A percentile compares a stretch with the other conserved stretches of the same genome.
Conservation (phyloP, 2,329 filamentous ascomycete genomes). For the Fusarium floridanum region DNA sequence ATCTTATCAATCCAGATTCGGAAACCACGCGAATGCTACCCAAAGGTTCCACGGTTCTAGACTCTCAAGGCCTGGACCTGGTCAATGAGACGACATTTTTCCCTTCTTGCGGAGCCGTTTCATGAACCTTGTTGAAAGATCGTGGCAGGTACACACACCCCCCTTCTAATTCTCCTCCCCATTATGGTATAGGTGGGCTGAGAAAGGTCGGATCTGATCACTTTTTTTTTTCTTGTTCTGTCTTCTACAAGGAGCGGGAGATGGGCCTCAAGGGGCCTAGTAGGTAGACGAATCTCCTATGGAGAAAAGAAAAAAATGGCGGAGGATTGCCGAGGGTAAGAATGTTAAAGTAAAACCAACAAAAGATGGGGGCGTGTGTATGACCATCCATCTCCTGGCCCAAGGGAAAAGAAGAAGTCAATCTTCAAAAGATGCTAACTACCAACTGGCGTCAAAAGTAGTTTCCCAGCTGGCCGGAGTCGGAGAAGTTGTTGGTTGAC, state of each 20-base stretch:
- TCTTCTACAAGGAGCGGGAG: constrained; percentile 8
- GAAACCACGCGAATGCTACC: neutral
- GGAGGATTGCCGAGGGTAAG: constrained; percentile 7
- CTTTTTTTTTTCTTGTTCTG: neutral
- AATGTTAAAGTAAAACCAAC: neutral
- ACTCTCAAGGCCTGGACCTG: neutral
- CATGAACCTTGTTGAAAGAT: constrained; percentile 5
- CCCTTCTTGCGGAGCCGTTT: constrained; percentile 9
- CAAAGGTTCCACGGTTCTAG: constrained; percentile 15
- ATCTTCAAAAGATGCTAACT: neutral
- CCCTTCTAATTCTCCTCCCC: neutral
- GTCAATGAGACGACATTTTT: constrained; percentile 11
- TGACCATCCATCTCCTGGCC: neutral
- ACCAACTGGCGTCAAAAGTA: neutral
- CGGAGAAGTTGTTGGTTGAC: neutral
- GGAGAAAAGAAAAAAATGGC: neutral
- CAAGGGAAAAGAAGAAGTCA: neutral
- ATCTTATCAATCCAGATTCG: constrained; percentile 20
- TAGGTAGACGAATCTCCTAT: neutral
- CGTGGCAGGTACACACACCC: neutral
- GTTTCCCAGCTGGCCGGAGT: constrained; percentile 1
- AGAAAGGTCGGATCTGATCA: constrained; percentile 5
- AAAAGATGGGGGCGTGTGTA: neutral
- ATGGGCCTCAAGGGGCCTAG: neutral
- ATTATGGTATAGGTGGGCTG: neutral